Conservation (phyloP, 345 rosid genomes). For the Camelina laxa region DNA sequence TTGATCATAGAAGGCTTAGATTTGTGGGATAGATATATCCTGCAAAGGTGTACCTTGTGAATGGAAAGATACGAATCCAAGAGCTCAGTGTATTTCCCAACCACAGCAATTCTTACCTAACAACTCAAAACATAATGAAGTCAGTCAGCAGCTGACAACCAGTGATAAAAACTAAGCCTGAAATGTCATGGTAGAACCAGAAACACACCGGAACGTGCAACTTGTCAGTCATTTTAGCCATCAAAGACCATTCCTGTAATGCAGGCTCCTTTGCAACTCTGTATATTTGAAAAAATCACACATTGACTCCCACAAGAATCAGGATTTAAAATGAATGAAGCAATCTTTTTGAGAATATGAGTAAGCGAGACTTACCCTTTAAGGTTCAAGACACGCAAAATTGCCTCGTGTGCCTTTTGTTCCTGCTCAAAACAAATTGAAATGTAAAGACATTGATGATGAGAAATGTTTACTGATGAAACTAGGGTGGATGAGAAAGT, state of each 20-base stretch:
- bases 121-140: slow-evolving; percentile 26
- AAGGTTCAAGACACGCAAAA: slow-evolving; percentile 77
- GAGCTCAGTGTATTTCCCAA: slow-evolving; percentile 92
- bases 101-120: slow-evolving; percentile 93
- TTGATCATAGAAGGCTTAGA: neutral
- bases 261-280: slow-evolving; percentile 70
- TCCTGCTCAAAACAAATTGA: slow-evolving; percentile 58
- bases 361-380: slow-evolving; percentile 54
- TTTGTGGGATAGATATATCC: neutral
- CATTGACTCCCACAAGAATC: slow-evolving; percentile 9
- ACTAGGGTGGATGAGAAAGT: slow-evolving; percentile 5
- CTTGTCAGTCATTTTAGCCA: slow-evolving; percentile 67
- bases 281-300: slow-evolving; percentile 41
- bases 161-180: slow-evolving; percentile 4
- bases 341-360: slow-evolving; percentile 3
- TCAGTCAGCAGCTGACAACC: slow-evolving; percentile 37
- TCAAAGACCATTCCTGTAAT: slow-evolving; percentile 71
- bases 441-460: neutral
- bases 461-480: neutral
- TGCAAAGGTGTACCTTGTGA: slow-evolving; percentile 55
- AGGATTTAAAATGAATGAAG: slow-evolving; percentile 11
- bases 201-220: slow-evolving; percentile 73
- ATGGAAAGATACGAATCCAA: slow-evolving; percentile 94
- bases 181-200: slow-evolving; percentile 13
- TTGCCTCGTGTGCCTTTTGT: slow-evolving; percentile 94